phyloP scores from a whole-genome alignment of 192 early-diverging fungal species.

The Helicostylum pulchrum region DNA sequence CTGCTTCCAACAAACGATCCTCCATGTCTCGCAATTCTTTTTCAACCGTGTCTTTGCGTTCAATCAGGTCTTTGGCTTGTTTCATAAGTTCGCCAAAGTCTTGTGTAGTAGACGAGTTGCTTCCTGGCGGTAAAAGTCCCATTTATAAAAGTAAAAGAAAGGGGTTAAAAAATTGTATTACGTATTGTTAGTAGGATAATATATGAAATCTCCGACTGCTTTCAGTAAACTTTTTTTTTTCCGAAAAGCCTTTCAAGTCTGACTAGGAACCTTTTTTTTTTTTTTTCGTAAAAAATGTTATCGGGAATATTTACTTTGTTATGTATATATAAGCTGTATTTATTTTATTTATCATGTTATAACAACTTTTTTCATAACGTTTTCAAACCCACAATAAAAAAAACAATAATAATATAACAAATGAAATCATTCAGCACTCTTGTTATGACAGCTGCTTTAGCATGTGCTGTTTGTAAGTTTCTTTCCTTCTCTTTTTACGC shows the following conservation, averaged over 20 bases:
- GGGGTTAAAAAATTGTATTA: neutral
- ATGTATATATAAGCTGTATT: too few species aligned
- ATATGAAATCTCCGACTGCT: conserved; percentile 11
- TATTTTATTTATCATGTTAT: too few species aligned
- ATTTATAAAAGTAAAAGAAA: neutral
- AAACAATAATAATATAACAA: too few species aligned
- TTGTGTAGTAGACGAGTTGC: neutral
- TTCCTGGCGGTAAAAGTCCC: conserved; percentile 11
- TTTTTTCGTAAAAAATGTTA: too few species aligned
- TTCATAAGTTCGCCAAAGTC: conserved; percentile 2
- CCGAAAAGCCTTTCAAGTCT: too few species aligned
- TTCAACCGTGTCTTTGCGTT: conserved; percentile 46
- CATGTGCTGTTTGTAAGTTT: conserved; percentile 4
- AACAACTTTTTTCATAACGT: too few species aligned
- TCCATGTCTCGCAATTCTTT: conserved; percentile 37
- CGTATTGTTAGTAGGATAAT: too few species aligned
- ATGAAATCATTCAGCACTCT: conserved; percentile 8
- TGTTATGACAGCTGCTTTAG: conserved; percentile 9
- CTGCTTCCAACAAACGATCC: conserved; percentile 37
- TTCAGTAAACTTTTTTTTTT: neutral
- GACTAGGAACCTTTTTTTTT: too few species aligned
- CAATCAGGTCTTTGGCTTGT: conserved; percentile 43
- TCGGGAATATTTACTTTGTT: too few species aligned
- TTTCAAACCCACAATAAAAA: too few species aligned
- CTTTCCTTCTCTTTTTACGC: neutral